phyloP scores from a whole-genome alignment of 2,329 filamentous ascomycete genomes.

The Trichoderma sp. region DNA sequence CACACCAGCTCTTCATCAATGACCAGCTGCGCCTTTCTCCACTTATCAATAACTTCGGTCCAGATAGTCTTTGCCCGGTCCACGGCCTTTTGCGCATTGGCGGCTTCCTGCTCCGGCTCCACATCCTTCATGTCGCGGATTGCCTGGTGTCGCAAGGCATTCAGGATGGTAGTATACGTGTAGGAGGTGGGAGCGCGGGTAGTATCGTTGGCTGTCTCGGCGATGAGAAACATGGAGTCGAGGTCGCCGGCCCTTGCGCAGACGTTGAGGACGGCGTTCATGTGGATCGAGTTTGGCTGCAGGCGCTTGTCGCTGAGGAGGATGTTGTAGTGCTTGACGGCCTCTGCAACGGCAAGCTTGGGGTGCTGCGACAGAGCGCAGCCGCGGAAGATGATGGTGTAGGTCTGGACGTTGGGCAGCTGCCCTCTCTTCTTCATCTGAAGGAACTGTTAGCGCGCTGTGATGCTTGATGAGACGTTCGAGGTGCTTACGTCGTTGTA shows the following conservation, averaged over 20 bases:
- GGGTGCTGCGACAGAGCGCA: constrained; percentile 63
- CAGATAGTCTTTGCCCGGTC: constrained; percentile 74
- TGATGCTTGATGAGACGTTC: background rate
- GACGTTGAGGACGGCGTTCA: constrained; percentile 84
- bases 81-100: constrained; percentile 52
- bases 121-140: constrained; percentile 36
- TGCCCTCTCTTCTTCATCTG: constrained; percentile 95
- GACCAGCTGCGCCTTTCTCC: constrained; percentile 68
- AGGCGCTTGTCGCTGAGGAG: constrained; percentile 67
- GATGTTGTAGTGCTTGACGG: constrained; percentile 74
- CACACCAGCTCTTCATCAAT: constrained; percentile 80
- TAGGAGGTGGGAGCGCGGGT: constrained; percentile 63
- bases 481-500: constrained; percentile 72
- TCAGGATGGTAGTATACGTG: constrained; percentile 83
- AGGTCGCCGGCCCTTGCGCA: constrained; percentile 75
- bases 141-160: constrained; percentile 62
- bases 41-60: constrained; percentile 76
- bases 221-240: constrained; percentile 77
- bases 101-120: constrained; percentile 38
- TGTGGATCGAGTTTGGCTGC: constrained; percentile 75
- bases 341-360: constrained; percentile 64
- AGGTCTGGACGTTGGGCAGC: constrained; percentile 78
- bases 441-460: constrained; percentile 4
- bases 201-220: constrained; percentile 68
- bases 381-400: constrained; percentile 79